Conservation (phyloP, 2,329 filamentous ascomycete species). For the Hymenoscyphus fructigenus region DNA sequence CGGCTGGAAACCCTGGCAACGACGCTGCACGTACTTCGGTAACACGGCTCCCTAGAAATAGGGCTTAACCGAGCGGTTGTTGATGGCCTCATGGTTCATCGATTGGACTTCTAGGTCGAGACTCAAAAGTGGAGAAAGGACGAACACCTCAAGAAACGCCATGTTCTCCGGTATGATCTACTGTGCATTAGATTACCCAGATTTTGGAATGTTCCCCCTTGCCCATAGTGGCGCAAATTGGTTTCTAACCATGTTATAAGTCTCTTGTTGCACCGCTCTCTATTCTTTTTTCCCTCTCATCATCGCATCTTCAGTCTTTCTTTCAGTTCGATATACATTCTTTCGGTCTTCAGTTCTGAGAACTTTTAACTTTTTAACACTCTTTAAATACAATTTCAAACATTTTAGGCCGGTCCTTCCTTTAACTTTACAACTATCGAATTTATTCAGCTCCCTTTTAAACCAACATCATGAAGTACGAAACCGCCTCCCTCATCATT, state of each 20-base stretch:
- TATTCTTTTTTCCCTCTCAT: constrained; percentile 17
- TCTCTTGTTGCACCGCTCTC: constrained; percentile 12
- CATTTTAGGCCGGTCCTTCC: constrained; percentile 34
- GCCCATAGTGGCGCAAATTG: neutral
- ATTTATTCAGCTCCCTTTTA: constrained; percentile 17
- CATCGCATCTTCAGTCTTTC: constrained; percentile 33
- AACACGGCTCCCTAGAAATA: neutral
- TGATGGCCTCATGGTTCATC: neutral
- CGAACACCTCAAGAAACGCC: constrained; percentile 23
- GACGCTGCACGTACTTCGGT: neutral
- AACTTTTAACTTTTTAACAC: constrained; percentile 34
- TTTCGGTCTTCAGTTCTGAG: constrained; percentile 35
- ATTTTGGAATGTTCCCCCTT: neutral
- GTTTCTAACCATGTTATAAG: constrained; percentile 29
- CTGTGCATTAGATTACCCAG: constrained; percentile 12
- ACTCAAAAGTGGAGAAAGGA: constrained; percentile 11
- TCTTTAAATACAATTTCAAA: constrained; percentile 29
- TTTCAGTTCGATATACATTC: constrained; percentile 33
- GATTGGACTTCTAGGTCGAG: neutral
- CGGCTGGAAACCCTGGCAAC: neutral
- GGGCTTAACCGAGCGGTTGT: neutral
- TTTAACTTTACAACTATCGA: constrained; percentile 18
- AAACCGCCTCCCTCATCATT: constrained; percentile 31
- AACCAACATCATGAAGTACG: constrained; percentile 38
- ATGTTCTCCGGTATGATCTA: constrained; percentile 30